Conservation (phyloP, 1,284 basidiomycete genomes). For the Waitea zeae region DNA sequence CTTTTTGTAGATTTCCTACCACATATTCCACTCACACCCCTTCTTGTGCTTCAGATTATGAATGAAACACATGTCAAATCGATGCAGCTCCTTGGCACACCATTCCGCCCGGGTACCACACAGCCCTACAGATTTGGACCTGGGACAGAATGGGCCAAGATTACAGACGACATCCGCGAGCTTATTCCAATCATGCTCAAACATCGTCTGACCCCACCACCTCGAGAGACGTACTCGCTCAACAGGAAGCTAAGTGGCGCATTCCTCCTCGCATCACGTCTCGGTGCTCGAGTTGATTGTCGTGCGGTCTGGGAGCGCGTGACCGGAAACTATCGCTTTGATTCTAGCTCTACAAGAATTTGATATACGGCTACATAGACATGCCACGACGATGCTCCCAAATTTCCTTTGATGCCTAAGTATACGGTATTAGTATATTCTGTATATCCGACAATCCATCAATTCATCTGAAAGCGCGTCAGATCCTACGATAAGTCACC, state of each 20-base stretch:
- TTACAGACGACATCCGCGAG: slow-evolving; percentile 59
- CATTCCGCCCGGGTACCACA: slow-evolving; percentile 46
- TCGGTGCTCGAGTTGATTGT: slow-evolving; percentile 67
- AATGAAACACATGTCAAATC: slow-evolving; percentile 76
- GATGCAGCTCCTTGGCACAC: slow-evolving; percentile 69
- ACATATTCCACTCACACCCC: neutral
- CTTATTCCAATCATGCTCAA: slow-evolving; percentile 87
- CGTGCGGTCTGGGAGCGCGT: slow-evolving; percentile 58
- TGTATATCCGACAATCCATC: too few species aligned
- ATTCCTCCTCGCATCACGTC: slow-evolving; percentile 78
- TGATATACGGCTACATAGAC: too few species aligned
- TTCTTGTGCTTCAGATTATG: slow-evolving; percentile 47
- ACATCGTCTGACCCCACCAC: slow-evolving; percentile 83
- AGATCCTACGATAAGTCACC: too few species aligned
- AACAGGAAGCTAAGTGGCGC: slow-evolving; percentile 93
- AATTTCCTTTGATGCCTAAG: too few species aligned
- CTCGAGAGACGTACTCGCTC: slow-evolving; percentile 85
- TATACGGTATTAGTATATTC: too few species aligned
- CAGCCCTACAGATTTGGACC: slow-evolving; percentile 63
- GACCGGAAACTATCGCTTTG: slow-evolving; percentile 15
- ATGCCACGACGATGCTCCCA: too few species aligned
- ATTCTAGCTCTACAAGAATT: too few species aligned
- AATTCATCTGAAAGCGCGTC: too few species aligned
- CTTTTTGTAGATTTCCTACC: neutral
- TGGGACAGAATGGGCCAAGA: slow-evolving; percentile 42